Evolutionary conservation across 1,284 basidiomycete genomes (phyloP), one percentile per base, ranked within the genome.

Genomic region (Golubevia sp.): DNA sequence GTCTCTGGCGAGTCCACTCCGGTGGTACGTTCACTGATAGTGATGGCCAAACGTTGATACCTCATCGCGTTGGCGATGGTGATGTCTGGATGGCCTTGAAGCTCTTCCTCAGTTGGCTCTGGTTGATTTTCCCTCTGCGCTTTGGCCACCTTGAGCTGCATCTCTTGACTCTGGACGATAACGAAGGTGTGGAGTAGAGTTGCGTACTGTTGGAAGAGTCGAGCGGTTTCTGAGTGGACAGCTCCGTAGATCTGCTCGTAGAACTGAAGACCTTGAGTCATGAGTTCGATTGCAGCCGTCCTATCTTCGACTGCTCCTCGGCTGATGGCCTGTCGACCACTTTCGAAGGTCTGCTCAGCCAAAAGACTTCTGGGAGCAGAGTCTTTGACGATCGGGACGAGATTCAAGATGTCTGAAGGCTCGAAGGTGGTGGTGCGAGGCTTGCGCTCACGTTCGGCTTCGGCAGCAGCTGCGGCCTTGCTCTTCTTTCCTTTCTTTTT

Each of bases 171-270:
- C 8, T 56, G 57, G 5, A 69, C 59, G 18, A 67, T 64, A 2
- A 69, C 68, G 59, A 73, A 68, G 52, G 72, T 70, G 68, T 87
- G 86, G 54, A 87, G 79, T 7, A 86, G 83, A 60, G 84, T 84
- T 3, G 86, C 84, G 71, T 87, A 87, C 61, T 85, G 81, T 70
- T 86, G 85, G 79, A 87, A 88, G 62, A 86, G 86, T 11, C 84
- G 79, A 0, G 87, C 87, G 55, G 87, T 86, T 72, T 88, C 87
- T 27, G 87, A 86, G 79, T 88, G 88, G 23, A 88, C 85, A 21
- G 87, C 82, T 2, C 87, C 87, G 76, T 87, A 88, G 55, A 88
- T 86, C 68, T 86, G 86, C 83, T 88, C 88, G 84, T 86, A 87
- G 63, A 87, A 84, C 71, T 86, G 85, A 62, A 88, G 83, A 49